Conservation (phyloP, 495 filamentous ascomycete species). For the Stereocaulon alpinum region DNA sequence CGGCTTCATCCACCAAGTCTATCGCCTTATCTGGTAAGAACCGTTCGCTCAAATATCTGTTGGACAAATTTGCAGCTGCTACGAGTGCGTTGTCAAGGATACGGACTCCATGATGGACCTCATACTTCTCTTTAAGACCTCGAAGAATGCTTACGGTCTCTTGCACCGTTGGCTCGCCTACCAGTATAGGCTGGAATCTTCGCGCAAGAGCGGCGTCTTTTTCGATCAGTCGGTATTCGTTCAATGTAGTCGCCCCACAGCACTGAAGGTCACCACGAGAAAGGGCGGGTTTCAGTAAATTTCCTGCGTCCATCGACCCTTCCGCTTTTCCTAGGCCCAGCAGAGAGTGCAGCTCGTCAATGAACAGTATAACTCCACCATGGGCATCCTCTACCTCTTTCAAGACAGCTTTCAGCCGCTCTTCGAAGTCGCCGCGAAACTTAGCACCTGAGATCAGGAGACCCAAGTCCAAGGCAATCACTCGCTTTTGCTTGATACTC, state of each 20-base stretch:
- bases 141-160: conserved; percentile 93
- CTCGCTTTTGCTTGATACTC: conserved; percentile 88
- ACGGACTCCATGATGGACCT: conserved; percentile 85
- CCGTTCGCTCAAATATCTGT: conserved; percentile 92
- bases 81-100: conserved; percentile 91
- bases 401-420: conserved; percentile 79
- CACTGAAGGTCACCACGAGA: conserved; percentile 67
- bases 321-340: conserved; percentile 90
- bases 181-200: conserved; percentile 85
- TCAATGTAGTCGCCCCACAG: conserved; percentile 70
- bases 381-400: conserved; percentile 85
- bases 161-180: conserved; percentile 78
- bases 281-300: conserved; percentile 88
- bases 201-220: conserved; percentile 91
- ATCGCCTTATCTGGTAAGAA: conserved; percentile 96
- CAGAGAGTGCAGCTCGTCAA: conserved; percentile 89
- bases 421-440: conserved; percentile 92
- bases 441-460: conserved; percentile 92
- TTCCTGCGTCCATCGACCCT: conserved; percentile 92
- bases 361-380: conserved; percentile 84
- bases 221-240: conserved; percentile 86
- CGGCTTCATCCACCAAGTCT: conserved; percentile 92
- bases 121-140: conserved; percentile 93
- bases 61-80: conserved; percentile 81
- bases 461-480: conserved; percentile 78